A percentile compares a stretch with the other conserved stretches of the same genome.
Evolutionary conservation across 805 yeast species (phyloP).

Genomic region (Wickerhamiella nectarea): DNA sequence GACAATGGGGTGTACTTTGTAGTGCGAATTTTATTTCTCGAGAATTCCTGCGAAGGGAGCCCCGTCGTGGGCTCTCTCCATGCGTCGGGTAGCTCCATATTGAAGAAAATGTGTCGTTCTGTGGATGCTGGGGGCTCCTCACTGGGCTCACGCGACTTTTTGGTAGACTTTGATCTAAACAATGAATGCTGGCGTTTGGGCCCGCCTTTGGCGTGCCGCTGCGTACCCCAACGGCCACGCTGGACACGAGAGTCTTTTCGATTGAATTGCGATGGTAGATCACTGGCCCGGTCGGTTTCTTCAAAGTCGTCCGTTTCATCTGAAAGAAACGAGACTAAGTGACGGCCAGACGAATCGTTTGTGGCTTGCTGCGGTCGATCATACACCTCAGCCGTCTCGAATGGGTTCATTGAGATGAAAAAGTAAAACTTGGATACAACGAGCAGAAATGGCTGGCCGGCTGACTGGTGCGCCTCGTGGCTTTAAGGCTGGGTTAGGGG

Average conservation of each 20-base stretch:
- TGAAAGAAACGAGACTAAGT: neutral
- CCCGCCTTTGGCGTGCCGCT: slow-evolving; percentile 56
- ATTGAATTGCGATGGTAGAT: neutral
- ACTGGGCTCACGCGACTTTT: neutral
- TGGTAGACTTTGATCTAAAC: slow-evolving; percentile 2
- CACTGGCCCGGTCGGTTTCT: slow-evolving; percentile 1
- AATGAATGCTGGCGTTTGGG: slow-evolving; percentile 28
- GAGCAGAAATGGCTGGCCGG: slow-evolving; percentile 33
- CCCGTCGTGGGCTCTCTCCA: slow-evolving; percentile 45
- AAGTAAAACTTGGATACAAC: too few relatives aligned
- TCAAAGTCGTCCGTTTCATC: slow-evolving; percentile 3
- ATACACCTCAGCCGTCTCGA: slow-evolving; percentile 5
- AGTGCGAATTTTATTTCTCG: slow-evolving; percentile 86
- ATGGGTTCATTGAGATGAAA: slow-evolving; percentile 1
- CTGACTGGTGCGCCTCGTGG: slow-evolving; percentile 26
- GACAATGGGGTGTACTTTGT: slow-evolving; percentile 88
- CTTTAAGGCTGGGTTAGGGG: slow-evolving; percentile 19
- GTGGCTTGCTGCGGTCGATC: slow-evolving; percentile 6
- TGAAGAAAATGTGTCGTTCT: slow-evolving; percentile 35
- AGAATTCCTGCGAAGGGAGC: slow-evolving; percentile 45
- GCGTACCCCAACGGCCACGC: slow-evolving; percentile 60
- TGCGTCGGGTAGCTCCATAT: slow-evolving; percentile 35
- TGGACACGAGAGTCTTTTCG: slow-evolving; percentile 10
- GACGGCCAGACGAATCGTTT: neutral
- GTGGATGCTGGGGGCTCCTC: neutral